These are phyloP conservation scores for Metroxylon sagu DNA, from an alignment of 176 grass and related monocot genomes.

Conservation along the genomic window DNA sequence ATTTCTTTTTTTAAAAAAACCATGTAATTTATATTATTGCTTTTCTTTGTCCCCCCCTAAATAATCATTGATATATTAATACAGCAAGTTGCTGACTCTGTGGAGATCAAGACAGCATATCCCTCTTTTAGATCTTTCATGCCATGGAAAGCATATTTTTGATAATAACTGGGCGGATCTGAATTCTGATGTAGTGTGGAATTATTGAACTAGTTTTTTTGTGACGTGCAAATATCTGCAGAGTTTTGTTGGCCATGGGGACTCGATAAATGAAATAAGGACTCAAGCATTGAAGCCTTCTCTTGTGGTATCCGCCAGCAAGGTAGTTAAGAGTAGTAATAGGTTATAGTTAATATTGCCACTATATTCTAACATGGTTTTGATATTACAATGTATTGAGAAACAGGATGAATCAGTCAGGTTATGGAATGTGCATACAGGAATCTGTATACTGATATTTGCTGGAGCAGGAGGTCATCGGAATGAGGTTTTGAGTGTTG, in stretches of 20 bases:
- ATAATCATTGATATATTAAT: no score
- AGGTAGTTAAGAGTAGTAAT: slow-evolving; percentile 34
- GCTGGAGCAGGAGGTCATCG: slow-evolving; percentile 83
- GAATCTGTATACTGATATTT: slow-evolving; percentile 92
- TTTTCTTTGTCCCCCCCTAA: no score
- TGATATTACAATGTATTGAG: slow-evolving; percentile 14
- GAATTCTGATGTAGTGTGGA: no score
- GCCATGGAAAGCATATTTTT: no score
- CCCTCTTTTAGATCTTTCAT: no score
- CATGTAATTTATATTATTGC: no score
- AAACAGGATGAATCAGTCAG: slow-evolving; percentile 90
- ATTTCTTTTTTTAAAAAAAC: no score
- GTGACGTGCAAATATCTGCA: slow-evolving; percentile 16
- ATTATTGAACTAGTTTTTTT: slow-evolving; percentile 8
- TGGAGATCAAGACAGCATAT: no score
- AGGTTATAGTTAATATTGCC: no score
- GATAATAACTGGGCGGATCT: no score
- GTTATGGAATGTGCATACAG: slow-evolving; percentile 94
- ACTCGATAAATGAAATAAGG: slow-evolving; percentile 74
- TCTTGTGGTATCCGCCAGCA: slow-evolving; percentile 94
- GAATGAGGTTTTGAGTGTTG: slow-evolving; percentile 96
- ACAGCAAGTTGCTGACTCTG: no score
- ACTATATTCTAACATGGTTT: background rate
- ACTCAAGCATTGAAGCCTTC: slow-evolving; percentile 73
- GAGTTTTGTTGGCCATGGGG: slow-evolving; percentile 83